Evolutionary conservation across 768 basidiomycete genomes (phyloP).

Genomic region (Holtermanniella nyarrowii): DNA sequence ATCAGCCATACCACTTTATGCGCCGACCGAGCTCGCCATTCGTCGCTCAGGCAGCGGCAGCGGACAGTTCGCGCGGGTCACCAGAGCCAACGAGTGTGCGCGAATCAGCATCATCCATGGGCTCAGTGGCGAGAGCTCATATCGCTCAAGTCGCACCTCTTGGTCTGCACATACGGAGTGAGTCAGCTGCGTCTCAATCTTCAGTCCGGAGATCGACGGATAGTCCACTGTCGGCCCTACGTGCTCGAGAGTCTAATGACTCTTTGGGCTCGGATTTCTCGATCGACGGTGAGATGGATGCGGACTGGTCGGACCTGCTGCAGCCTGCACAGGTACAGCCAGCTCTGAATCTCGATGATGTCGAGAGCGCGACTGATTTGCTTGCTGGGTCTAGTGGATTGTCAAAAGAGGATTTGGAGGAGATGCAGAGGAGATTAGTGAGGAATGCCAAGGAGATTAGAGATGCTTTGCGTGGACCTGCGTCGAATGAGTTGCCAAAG

Average conservation of each 20-base stretch:
- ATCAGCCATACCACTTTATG: background rate
- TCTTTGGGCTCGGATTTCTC: slow-evolving; percentile 10
- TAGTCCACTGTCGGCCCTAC: no score
- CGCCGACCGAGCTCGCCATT: slow-evolving; percentile 7
- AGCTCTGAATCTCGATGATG: background rate
- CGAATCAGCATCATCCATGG: slow-evolving; percentile 8
- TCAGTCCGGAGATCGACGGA: no score
- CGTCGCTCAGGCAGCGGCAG: slow-evolving; percentile 1
- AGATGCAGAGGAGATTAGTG: slow-evolving; percentile 24
- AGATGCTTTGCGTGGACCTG: slow-evolving; percentile 15
- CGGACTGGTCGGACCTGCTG: slow-evolving; percentile 5
- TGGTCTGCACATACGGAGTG: background rate
- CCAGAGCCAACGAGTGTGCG: slow-evolving; percentile 6
- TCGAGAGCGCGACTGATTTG: background rate
- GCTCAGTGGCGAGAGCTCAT: no score
- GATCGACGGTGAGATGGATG: slow-evolving; percentile 2
- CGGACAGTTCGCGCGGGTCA: slow-evolving; percentile 10
- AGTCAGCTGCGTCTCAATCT: slow-evolving; percentile 4
- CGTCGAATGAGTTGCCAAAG: background rate
- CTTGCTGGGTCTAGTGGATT: slow-evolving; percentile 17
- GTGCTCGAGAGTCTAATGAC: background rate
- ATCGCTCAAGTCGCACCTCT: background rate
- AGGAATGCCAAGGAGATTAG: slow-evolving; percentile 23
- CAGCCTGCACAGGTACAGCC: background rate
- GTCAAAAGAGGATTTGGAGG: slow-evolving; percentile 13